Percentiles rank a stretch among this genome's conserved stretches.
Evolutionary conservation across 345 rosid genomes (phyloP).

Genomic region (Brassica rapa): DNA sequence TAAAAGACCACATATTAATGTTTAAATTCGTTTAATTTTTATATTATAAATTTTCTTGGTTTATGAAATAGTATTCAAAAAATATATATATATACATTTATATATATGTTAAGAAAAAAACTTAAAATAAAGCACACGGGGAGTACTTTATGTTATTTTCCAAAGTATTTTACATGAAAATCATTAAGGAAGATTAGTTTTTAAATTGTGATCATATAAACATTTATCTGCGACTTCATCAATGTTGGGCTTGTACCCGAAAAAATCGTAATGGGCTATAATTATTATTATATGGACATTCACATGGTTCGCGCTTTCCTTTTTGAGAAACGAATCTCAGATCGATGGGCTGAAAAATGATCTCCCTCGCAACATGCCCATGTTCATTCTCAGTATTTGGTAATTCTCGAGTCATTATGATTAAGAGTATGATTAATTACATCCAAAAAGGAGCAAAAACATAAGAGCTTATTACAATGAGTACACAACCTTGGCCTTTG

Average conservation of each 20-base stretch:
- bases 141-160: neutral
- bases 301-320: neutral
- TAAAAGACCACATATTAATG: neutral
- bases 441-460: neutral
- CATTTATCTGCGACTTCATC: neutral
- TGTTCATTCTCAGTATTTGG: neutral
- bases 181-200: neutral
- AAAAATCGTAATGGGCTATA: neutral
- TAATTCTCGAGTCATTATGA: neutral
- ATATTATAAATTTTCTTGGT: neutral
- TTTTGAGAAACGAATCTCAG: neutral
- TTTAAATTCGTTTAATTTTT: neutral
- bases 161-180: neutral
- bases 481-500: neutral
- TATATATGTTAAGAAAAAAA: no score
- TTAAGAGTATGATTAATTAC: neutral
- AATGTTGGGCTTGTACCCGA: neutral
- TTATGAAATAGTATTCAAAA: neutral
- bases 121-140: neutral
- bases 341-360: neutral
- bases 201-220: neutral
- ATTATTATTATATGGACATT: neutral
- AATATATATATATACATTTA: no score
- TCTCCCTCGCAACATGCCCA: neutral
- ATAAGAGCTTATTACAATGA: conserved; percentile 7